These are phyloP conservation scores for Aspergillus sclerotioniger DNA, from an alignment of 495 filamentous ascomycete genomes.

Conservation along the genomic window DNA sequence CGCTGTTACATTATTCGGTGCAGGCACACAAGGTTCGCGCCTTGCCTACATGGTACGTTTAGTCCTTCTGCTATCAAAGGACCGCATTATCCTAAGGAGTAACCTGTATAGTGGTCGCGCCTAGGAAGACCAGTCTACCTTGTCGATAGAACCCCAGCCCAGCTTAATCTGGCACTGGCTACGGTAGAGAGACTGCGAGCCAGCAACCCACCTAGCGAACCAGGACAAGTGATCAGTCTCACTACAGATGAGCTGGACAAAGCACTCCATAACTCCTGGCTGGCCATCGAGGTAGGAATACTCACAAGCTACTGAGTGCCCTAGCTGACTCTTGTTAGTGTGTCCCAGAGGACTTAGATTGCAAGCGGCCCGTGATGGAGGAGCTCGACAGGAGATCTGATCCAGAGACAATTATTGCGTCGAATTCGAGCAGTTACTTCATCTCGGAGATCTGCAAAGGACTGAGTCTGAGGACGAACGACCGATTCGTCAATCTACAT, in stretches of 20 bases:
- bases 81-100: neutral
- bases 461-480: conserved; percentile 22
- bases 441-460: conserved; percentile 35
- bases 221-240: conserved; percentile 21
- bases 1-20: conserved; percentile 22
- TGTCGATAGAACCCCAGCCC: conserved; percentile 26
- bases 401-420: conserved; percentile 32
- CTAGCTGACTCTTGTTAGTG: conserved; percentile 20
- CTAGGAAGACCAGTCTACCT: conserved; percentile 30
- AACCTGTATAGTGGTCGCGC: conserved; percentile 32
- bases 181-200: conserved; percentile 20
- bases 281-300: conserved; percentile 33
- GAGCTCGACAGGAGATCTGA: conserved; percentile 31
- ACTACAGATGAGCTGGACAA: conserved; percentile 14
- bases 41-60: conserved; percentile 39
- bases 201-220: conserved; percentile 7
- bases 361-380: conserved; percentile 29
- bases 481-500: conserved; percentile 32
- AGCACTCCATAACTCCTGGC: conserved; percentile 28
- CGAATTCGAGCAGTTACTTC: conserved; percentile 41
- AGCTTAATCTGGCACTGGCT: conserved; percentile 20
- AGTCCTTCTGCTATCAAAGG: no score
- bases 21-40: conserved; percentile 38
- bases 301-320: neutral
- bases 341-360: conserved; percentile 30